A percentile compares a stretch with the other conserved stretches of the same genome.
Conservation (phyloP, 768 basidiomycete genomes). For the Termitomyces bulborhizus region DNA sequence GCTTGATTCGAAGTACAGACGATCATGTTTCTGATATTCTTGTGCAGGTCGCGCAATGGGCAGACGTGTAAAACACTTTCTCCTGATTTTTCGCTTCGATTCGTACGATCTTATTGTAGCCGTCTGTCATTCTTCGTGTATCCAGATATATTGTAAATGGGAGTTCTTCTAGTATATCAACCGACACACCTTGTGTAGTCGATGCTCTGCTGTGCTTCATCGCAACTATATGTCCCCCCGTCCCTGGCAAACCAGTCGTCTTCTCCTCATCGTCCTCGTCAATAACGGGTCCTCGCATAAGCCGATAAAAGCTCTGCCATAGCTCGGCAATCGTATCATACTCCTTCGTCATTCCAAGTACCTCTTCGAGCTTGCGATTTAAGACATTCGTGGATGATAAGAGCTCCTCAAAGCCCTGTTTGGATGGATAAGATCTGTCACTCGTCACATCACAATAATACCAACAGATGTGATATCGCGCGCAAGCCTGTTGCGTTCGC, state of each 20-base stretch:
- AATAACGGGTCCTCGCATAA: conserved; percentile 57
- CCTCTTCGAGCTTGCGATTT: conserved; percentile 90
- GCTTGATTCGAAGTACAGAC: conserved; percentile 3
- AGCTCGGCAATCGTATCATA: conserved; percentile 83
- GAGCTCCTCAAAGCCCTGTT: conserved; percentile 82
- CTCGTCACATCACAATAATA: neutral
- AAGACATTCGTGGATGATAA: conserved; percentile 79
- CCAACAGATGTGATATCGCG: conserved; percentile 69
- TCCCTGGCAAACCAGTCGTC: conserved; percentile 52
- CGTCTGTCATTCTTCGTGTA: conserved; percentile 23
- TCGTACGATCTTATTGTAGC: conserved; percentile 16
- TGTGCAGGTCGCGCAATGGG: conserved; percentile 48
- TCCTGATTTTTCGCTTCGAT: conserved; percentile 17
- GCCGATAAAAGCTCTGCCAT: conserved; percentile 75
- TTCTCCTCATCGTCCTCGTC: conserved; percentile 31
- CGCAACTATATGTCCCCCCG: conserved; percentile 60
- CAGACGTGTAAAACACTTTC: conserved; percentile 40
- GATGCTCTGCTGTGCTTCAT: conserved; percentile 17
- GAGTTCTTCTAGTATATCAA: conserved; percentile 12
- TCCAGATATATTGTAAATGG: conserved; percentile 27
- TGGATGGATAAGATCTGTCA: neutral
- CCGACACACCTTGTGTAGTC: neutral
- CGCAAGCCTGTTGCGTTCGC: conserved; percentile 70
- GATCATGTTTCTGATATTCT: neutral
- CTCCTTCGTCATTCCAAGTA: conserved; percentile 87